Conservation (phyloP, 768 basidiomycete genomes). For the Lentinus tigrinus region DNA sequence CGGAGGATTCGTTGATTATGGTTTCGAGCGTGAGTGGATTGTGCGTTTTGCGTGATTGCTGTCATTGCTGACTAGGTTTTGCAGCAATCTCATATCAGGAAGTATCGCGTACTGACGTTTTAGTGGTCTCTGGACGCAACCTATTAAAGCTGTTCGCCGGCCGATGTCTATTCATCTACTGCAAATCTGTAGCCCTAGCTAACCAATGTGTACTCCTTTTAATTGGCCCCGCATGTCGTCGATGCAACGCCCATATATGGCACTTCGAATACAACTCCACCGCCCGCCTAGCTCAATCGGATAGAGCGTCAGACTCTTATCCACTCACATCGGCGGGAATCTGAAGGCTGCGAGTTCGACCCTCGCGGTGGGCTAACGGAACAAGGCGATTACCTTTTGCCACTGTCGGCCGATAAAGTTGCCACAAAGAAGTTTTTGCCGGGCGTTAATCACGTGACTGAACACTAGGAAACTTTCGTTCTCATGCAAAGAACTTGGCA, state of each 20-base stretch:
- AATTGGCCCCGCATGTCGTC: no score
- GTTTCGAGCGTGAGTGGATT: conserved; percentile 36
- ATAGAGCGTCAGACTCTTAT: conserved; percentile 69
- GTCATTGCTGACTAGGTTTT: background rate
- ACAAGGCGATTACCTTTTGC: background rate
- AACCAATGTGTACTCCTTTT: no score
- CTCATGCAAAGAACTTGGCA: no score
- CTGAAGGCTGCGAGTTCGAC: conserved; percentile 68
- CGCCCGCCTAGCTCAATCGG: conserved; percentile 67
- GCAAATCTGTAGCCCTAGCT: no score
- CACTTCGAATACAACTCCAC: no score
- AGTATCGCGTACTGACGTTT: conserved; percentile 26
- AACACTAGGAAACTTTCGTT: background rate
- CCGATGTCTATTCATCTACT: no score
- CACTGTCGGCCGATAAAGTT: background rate
- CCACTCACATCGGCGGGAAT: no score
- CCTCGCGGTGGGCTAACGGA: conserved; percentile 56
- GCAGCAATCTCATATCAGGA: conserved; percentile 15
- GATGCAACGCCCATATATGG: no score
- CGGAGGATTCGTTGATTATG: conserved; percentile 54
- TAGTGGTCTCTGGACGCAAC: no score
- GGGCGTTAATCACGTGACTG: conserved; percentile 6
- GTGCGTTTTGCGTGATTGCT: background rate
- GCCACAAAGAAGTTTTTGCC: conserved; percentile 1
- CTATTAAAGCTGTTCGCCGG: no score